Evolutionary conservation across 106 monocot genomes (phyloP).

Genomic region (Narthecium ossifragum): DNA sequence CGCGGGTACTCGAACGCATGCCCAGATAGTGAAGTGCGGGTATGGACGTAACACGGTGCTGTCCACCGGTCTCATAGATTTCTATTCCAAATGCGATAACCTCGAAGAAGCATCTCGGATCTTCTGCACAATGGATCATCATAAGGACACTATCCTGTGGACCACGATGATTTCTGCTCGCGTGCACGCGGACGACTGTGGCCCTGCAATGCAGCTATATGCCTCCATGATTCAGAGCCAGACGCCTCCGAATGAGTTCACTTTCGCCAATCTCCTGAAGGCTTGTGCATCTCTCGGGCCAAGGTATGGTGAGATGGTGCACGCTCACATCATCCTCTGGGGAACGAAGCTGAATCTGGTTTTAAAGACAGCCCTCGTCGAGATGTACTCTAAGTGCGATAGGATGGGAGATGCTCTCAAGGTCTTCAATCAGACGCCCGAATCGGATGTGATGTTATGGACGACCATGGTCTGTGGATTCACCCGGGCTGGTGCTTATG

Average conservation of each 20-base stretch:
- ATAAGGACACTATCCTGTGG: conserved; percentile 51
- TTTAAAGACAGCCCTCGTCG: conserved; percentile 69
- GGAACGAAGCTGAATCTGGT: conserved; percentile 49
- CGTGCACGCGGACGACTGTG: conserved; percentile 38
- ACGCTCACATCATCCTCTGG: conserved; percentile 49
- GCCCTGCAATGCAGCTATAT: conserved; percentile 29
- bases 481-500: conserved; percentile 16
- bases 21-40: conserved; percentile 31
- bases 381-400: conserved; percentile 57
- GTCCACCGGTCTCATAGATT: conserved; percentile 34
- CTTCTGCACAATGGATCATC: conserved; percentile 20
- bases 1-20: conserved; percentile 32
- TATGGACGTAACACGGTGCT: conserved; percentile 27
- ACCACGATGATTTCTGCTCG: conserved; percentile 66
- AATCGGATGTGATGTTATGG: conserved; percentile 55
- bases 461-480: conserved; percentile 62
- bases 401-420: conserved; percentile 38
- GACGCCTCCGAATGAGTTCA: conserved; percentile 55
- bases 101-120: conserved; percentile 21
- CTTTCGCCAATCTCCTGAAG: conserved; percentile 52
- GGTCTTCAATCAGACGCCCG: conserved; percentile 35
- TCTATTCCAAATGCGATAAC: conserved; percentile 35
- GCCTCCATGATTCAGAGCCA: conserved; percentile 30
- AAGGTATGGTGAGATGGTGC: conserved; percentile 29
- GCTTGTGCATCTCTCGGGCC: conserved; percentile 29